Evolutionary conservation across 805 yeast genomes (phyloP).

Genomic region (Scheffersomyces lignosus): DNA sequence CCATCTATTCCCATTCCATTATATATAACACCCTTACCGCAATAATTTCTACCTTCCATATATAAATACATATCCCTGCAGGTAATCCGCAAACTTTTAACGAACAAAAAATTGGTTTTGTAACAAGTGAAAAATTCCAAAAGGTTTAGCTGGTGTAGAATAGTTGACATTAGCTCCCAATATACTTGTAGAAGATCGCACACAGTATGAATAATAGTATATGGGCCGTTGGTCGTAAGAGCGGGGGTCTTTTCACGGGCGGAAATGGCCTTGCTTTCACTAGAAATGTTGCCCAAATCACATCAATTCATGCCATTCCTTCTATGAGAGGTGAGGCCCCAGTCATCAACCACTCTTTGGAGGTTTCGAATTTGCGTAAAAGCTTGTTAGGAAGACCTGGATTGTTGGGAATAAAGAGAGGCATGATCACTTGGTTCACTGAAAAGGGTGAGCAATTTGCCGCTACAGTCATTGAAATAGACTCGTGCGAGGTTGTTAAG

Average conservation of each 20-base stretch:
- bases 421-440: slow-evolving; percentile 86
- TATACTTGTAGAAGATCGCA: too few relatives aligned
- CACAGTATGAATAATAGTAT: too few relatives aligned
- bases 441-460: slow-evolving; percentile 69
- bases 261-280: slow-evolving; percentile 14
- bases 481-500: slow-evolving; percentile 81
- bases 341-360: slow-evolving; percentile 63
- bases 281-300: slow-evolving; percentile 45
- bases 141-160: too few relatives aligned
- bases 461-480: slow-evolving; percentile 85
- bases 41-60: too few relatives aligned
- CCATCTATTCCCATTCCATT: too few relatives aligned
- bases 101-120: too few relatives aligned
- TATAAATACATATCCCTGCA: too few relatives aligned
- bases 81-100: too few relatives aligned
- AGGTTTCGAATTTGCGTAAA: slow-evolving; percentile 67
- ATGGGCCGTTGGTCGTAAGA: slow-evolving; percentile 12
- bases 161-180: too few relatives aligned
- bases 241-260: too few relatives aligned
- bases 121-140: too few relatives aligned
- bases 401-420: slow-evolving; percentile 76
- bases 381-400: slow-evolving; percentile 81
- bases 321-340: slow-evolving; percentile 48
- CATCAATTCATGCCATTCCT: slow-evolving; percentile 54
- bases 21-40: too few relatives aligned